Percentiles rank a stretch among this genome's conserved stretches.
phyloP scores from a whole-genome alignment of 371 early-diverging fungal genomes.

The Mucor mucedo region DNA sequence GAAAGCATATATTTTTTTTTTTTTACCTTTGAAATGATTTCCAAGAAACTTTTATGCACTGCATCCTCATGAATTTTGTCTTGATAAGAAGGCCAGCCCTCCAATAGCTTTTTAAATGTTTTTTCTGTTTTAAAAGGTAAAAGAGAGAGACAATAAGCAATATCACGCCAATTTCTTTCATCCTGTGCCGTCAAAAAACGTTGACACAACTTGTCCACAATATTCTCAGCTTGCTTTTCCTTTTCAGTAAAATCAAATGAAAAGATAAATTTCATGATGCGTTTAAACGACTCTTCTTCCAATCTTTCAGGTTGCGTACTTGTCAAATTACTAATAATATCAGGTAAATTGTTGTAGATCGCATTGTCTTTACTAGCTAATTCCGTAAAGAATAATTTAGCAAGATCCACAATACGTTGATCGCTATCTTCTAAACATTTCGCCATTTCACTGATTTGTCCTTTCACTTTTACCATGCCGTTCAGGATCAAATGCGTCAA shows the following conservation, averaged over 20 bases:
- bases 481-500: constrained; percentile 95
- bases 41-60: constrained; percentile 82
- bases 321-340: constrained; percentile 92
- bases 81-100: constrained; percentile 79
- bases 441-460: constrained; percentile 96
- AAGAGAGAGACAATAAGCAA: constrained; percentile 88
- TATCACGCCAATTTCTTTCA: constrained; percentile 88
- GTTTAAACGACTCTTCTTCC: constrained; percentile 77
- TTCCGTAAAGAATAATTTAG: constrained; percentile 95
- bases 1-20: not conserved
- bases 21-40: constrained; percentile 82
- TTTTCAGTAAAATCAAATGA: constrained; percentile 89
- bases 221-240: constrained; percentile 92
- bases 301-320: constrained; percentile 56
- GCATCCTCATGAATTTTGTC: constrained; percentile 86
- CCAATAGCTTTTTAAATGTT: constrained; percentile 81
- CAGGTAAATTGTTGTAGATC: constrained; percentile 96
- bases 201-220: constrained; percentile 93
- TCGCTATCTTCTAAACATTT: constrained; percentile 93
- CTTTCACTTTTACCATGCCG: constrained; percentile 98
- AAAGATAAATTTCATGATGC: constrained; percentile 90
- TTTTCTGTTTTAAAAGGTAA: constrained; percentile 87
- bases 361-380: constrained; percentile 95
- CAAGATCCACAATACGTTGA: constrained; percentile 85
- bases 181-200: constrained; percentile 80